Evolutionary conservation across 78 protist genomes (phyloP).

Genomic region (Dictyostelium purpureum): DNA sequence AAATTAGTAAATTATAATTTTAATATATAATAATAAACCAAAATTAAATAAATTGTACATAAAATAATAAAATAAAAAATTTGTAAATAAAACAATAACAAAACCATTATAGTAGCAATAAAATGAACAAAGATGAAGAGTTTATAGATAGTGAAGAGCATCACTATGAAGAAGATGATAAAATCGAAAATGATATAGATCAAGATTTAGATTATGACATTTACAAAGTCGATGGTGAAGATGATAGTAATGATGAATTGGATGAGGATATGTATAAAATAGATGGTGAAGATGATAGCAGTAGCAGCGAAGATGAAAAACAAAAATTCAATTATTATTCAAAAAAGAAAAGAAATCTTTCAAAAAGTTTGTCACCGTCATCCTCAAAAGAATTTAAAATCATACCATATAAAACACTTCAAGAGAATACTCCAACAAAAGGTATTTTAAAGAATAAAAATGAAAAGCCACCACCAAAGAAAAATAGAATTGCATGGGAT

Average conservation of each 20-base stretch:
- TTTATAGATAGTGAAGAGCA: slow-evolving; percentile 4
- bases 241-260: neutral
- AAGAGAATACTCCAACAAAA: slow-evolving; percentile 32
- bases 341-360: neutral
- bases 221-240: neutral
- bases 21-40: neutral
- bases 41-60: neutral
- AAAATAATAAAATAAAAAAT: neutral
- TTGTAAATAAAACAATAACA: neutral
- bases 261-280: slow-evolving; percentile 45
- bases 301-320: neutral
- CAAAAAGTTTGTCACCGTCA: neutral
- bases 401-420: slow-evolving; percentile 43
- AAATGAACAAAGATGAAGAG: neutral
- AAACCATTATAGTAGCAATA: neutral
- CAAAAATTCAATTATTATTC: neutral
- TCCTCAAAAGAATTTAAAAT: slow-evolving; percentile 7
- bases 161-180: neutral
- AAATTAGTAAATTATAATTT: neutral
- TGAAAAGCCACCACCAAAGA: slow-evolving; percentile 28
- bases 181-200: neutral
- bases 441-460: slow-evolving; percentile 49
- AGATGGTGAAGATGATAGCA: slow-evolving; percentile 30
- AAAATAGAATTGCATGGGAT: slow-evolving; percentile 72
- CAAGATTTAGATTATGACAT: slow-evolving; percentile 16